These are phyloP conservation scores for Leccinum aurantiacum DNA, from an alignment of 768 basidiomycete genomes.

Conservation along the genomic window DNA sequence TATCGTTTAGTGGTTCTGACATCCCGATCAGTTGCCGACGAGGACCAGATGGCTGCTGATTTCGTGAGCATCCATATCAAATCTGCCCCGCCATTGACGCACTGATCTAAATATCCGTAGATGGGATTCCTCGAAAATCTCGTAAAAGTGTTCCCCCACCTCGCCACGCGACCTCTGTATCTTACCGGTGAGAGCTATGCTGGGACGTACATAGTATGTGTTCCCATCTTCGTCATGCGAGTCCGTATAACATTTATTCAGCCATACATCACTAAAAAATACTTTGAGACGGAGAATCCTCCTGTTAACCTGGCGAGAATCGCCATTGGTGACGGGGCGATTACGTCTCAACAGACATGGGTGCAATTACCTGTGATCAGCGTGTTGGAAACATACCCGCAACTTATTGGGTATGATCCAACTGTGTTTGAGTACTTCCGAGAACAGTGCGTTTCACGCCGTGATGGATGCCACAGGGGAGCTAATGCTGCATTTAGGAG, in stretches of 20 bases:
- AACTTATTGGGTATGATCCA: slow-evolving; percentile 70
- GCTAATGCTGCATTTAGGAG: slow-evolving; percentile 36
- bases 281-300: slow-evolving; percentile 57
- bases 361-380: slow-evolving; percentile 46
- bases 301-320: slow-evolving; percentile 66
- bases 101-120: slow-evolving; percentile 33
- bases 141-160: slow-evolving; percentile 67
- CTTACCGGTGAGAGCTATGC: slow-evolving; percentile 78
- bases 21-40: slow-evolving; percentile 44
- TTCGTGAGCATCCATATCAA: slow-evolving; percentile 34
- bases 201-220: slow-evolving; percentile 61
- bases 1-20: background rate
- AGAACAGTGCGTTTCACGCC: slow-evolving; percentile 49
- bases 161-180: slow-evolving; percentile 64
- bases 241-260: slow-evolving; percentile 31
- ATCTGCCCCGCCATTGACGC: background rate
- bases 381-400: slow-evolving; percentile 71
- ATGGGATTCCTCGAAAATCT: slow-evolving; percentile 70
- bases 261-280: slow-evolving; percentile 74
- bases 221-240: slow-evolving; percentile 26
- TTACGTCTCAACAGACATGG: slow-evolving; percentile 50
- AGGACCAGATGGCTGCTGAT: slow-evolving; percentile 59
- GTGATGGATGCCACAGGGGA: background rate
- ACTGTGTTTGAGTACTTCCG: slow-evolving; percentile 66
- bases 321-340: slow-evolving; percentile 65